Conservation (phyloP, 2,329 filamentous ascomycete genomes). For the Plenodomus biglobosus region DNA sequence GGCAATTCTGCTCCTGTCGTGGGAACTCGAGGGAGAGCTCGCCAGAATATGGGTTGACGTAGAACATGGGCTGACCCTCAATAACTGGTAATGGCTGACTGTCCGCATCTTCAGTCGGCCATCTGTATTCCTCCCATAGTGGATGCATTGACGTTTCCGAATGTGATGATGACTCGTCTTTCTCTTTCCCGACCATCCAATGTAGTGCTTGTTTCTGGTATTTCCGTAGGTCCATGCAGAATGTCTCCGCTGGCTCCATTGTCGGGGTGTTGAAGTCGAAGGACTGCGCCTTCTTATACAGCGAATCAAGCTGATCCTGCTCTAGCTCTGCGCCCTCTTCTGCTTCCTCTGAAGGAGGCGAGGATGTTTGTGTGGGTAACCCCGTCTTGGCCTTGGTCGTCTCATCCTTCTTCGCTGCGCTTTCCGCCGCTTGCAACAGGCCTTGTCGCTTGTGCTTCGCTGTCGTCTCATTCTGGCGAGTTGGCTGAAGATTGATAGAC, state of each 20-base stretch:
- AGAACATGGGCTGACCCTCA: constrained; percentile 72
- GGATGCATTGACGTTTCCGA: constrained; percentile 89
- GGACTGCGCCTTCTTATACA: constrained; percentile 95
- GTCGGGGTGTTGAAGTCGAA: constrained; percentile 94
- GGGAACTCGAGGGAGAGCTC: constrained; percentile 92
- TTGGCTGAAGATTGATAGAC: constrained; percentile 81
- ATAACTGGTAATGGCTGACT: constrained; percentile 71
- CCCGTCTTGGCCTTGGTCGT: constrained; percentile 53
- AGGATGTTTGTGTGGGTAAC: constrained; percentile 50
- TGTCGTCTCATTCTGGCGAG: constrained; percentile 70
- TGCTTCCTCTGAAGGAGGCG: constrained; percentile 62
- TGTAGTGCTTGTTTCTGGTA: constrained; percentile 95
- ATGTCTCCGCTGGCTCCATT: constrained; percentile 78
- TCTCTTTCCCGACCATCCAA: constrained; percentile 97
- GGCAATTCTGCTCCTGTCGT: constrained; percentile 87
- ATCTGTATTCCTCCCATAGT: constrained; percentile 92
- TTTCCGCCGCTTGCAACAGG: constrained; percentile 82
- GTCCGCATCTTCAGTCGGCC: constrained; percentile 85
- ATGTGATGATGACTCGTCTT: constrained; percentile 66
- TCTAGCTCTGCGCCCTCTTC: constrained; percentile 92
- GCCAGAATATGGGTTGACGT: constrained; percentile 95
- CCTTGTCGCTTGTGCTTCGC: constrained; percentile 80
- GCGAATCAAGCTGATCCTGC: constrained; percentile 87
- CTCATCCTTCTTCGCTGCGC: constrained; percentile 69
- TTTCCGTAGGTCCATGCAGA: constrained; percentile 78